A percentile compares a stretch with the other conserved stretches of the same genome.
Evolutionary conservation across 495 filamentous ascomycete species (phyloP).

Genomic region (Tuber calosporum): DNA sequence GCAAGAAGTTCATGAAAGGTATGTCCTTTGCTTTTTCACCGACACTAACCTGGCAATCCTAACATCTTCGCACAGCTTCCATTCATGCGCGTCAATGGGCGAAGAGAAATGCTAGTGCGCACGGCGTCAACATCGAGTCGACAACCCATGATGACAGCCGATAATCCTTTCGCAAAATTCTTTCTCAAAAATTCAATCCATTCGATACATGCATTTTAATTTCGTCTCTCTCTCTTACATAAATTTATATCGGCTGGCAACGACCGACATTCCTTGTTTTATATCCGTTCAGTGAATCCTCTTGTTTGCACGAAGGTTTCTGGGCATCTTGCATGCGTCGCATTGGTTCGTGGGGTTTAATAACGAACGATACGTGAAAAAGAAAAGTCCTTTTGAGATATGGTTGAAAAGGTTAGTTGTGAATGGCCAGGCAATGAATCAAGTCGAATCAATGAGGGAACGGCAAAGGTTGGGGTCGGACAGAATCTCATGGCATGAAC

Average conservation of each 20-base stretch:
- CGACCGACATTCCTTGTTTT: conserved; percentile 34
- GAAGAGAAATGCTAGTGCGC: conserved; percentile 56
- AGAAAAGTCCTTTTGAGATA: conserved; percentile 36
- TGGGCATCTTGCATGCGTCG: conserved; percentile 35
- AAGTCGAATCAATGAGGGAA: conserved; percentile 29
- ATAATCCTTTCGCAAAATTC: conserved; percentile 19
- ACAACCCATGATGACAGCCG: conserved; percentile 30
- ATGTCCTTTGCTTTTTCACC: conserved; percentile 36
- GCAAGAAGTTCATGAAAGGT: conserved; percentile 98
- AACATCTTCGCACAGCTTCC: conserved; percentile 56
- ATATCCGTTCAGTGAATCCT: conserved; percentile 26
- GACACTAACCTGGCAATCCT: conserved; percentile 32
- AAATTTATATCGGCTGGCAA: conserved; percentile 38
- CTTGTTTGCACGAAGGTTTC: conserved; percentile 29
- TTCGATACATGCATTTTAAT: conserved; percentile 35
- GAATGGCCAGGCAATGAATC: conserved; percentile 35
- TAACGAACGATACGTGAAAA: conserved; percentile 40
- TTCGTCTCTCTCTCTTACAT: conserved; percentile 38
- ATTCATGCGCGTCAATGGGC: conserved; percentile 88
- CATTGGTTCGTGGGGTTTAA: conserved; percentile 33
- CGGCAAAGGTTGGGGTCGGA: conserved; percentile 14
- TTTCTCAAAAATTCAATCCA: conserved; percentile 14
- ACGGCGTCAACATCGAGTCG: conserved; percentile 35
- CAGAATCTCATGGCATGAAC: conserved; percentile 1
- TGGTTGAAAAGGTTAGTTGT: conserved; percentile 30